phyloP scores from a whole-genome alignment of 2,329 filamentous ascomycete species.

The Rutstroemia sp. region DNA sequence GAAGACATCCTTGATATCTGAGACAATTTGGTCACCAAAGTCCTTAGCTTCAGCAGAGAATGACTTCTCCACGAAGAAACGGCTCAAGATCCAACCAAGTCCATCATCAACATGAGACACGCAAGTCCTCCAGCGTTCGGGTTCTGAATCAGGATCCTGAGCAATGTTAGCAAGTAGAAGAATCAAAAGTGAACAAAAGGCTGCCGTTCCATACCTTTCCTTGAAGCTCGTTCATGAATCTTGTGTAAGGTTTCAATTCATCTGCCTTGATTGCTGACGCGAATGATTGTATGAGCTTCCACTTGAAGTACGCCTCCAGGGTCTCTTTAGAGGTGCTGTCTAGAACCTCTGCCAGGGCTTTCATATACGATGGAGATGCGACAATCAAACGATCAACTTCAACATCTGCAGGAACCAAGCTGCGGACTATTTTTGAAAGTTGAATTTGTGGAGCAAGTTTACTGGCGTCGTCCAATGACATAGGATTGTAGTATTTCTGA shows the following conservation, averaged over 20 bases:
- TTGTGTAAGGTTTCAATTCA: slow-evolving; percentile 49
- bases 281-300: slow-evolving; percentile 53
- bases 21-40: slow-evolving; percentile 62
- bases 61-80: slow-evolving; percentile 62
- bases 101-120: slow-evolving; percentile 48
- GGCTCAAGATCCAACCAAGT: slow-evolving; percentile 60
- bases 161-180: slow-evolving; percentile 7
- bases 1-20: slow-evolving; percentile 62
- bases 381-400: slow-evolving; percentile 49
- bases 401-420: slow-evolving; percentile 43
- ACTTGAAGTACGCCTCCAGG: slow-evolving; percentile 54
- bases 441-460: slow-evolving; percentile 49
- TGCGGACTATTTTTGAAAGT: slow-evolving; percentile 43
- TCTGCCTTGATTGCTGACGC: slow-evolving; percentile 48
- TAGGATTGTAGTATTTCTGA: slow-evolving; percentile 58
- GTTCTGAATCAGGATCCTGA: slow-evolving; percentile 49
- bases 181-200: background rate
- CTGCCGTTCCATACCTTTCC: slow-evolving; percentile 38
- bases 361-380: slow-evolving; percentile 51
- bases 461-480: slow-evolving; percentile 47
- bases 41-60: slow-evolving; percentile 60
- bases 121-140: slow-evolving; percentile 62
- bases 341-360: slow-evolving; percentile 49
- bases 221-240: slow-evolving; percentile 52
- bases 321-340: slow-evolving; percentile 45